Evolutionary conservation across 306 rosid genomes (phyloP), one percentile per base, ranked within the genome.

Genomic region (Rubus parviflorus): DNA sequence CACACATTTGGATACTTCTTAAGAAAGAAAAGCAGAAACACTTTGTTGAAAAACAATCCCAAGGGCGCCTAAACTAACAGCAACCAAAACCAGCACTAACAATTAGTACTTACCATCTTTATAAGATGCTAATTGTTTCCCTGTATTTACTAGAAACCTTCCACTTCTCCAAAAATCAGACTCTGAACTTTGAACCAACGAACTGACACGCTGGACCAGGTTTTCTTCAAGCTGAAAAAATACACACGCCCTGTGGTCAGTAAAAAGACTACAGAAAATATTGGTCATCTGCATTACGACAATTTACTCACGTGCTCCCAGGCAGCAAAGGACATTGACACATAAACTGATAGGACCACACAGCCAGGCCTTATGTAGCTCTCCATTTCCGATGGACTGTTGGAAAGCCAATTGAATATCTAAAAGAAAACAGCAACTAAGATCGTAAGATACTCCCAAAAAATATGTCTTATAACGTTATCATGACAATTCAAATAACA

Each of bases 321-420:
- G 10, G 96, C 85, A 85, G 85, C 75, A 54, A 87, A 73, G 45
- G 97, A 76, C 97, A 91, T 90, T 46, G 96, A 72, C 66, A 81
- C 87, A 85, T 94, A 94, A 81, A 91, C 60, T 73, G 98, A 88
- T 64, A 94, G 82, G 74, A 94, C 84, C 75, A 94, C 98, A 63
- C 98, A 94, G 37, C 98, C 98, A 23, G 98, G 98, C 77, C 97
- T 85, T 75, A 94, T 91, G 92, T 90, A 87, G 86, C 98, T 94
- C 85, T 94, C 97, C 91, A 94, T 90, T 78, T 91, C 97, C 8
- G 93, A 90, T 13, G 98, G 98, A 79, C 97, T 85, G 73, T 83
- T 90, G 58, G 97, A 90, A 73, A 94, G 97, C 98, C 98, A 94
- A 73, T 79, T 85, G 85, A 74, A 90, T 76, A 94, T 89, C 98